Percentiles rank a stretch among this genome's conserved stretches.
phyloP scores from a whole-genome alignment of 106 monocot genomes.

The Cymbidium sinense region DNA sequence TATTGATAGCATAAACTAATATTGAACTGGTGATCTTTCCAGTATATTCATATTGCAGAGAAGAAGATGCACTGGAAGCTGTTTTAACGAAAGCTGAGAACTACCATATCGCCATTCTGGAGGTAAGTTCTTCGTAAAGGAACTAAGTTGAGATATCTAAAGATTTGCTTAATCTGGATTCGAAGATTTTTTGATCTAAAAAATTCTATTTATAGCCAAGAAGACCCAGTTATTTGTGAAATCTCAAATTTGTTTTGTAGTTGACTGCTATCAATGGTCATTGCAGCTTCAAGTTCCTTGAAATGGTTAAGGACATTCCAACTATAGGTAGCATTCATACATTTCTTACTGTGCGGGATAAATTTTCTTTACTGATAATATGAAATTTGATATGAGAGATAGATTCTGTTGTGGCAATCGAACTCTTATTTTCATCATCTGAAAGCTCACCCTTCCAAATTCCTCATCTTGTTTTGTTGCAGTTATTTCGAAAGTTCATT shows the following conservation, averaged over 20 bases:
- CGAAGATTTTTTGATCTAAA: no score
- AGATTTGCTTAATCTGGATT: no score
- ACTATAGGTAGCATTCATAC: no score
- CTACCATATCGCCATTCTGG: slow-evolving; percentile 79
- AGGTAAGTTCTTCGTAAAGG: slow-evolving; percentile 30
- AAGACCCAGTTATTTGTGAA: no score
- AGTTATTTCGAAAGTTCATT: slow-evolving; percentile 57
- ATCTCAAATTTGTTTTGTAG: no score
- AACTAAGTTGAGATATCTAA: no score
- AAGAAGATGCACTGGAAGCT: slow-evolving; percentile 53
- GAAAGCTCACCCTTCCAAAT: not conserved
- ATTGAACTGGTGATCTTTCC: slow-evolving; percentile 5
- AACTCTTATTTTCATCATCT: not conserved
- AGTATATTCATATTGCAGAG: slow-evolving; percentile 47
- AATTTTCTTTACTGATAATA: not conserved
- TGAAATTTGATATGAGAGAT: not conserved
- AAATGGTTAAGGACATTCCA: no score
- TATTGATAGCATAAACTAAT: no score
- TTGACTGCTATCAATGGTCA: no score
- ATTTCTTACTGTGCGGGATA: slow-evolving; percentile 27
- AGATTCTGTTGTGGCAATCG: not conserved
- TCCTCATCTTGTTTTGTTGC: slow-evolving; percentile 11
- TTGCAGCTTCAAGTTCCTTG: no score
- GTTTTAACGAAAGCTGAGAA: slow-evolving; percentile 24
- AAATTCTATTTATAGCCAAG: not conserved